phyloP scores from a whole-genome alignment of 2,329 filamentous ascomycete species.

The Colletotrichum tropicale region DNA sequence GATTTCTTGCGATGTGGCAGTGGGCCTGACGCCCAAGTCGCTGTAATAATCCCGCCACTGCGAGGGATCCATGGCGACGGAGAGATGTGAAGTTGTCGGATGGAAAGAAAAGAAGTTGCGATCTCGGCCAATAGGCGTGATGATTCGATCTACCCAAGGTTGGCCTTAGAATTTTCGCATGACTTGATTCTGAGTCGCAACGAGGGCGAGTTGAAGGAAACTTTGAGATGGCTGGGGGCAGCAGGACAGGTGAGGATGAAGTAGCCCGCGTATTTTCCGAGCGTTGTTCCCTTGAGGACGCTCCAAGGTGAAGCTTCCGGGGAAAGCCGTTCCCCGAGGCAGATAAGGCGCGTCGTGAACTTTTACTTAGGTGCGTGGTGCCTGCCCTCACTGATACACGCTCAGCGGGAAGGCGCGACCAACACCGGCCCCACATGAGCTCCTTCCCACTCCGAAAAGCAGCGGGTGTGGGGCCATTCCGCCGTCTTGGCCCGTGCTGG shows the following conservation, averaged over 20 bases:
- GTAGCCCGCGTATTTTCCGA: not conserved
- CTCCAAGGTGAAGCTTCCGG: accelerated
- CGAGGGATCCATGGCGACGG: not conserved
- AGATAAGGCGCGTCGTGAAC: accelerated
- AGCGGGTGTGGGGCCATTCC: not conserved
- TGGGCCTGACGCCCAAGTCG: not conserved
- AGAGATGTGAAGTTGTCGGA: accelerated
- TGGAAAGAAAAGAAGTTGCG: accelerated
- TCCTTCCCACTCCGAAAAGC: not conserved
- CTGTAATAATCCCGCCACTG: not conserved
- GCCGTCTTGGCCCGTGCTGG: not conserved
- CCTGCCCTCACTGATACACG: not conserved
- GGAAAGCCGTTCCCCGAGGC: no score
- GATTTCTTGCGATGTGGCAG: not conserved
- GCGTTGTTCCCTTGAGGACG: not conserved
- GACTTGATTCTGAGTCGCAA: not conserved
- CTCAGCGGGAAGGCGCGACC: not conserved
- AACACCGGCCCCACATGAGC: not conserved
- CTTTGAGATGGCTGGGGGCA: not conserved
- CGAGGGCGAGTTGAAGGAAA: accelerated
- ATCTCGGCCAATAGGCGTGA: not conserved
- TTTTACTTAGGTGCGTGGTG: not conserved
- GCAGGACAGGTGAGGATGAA: not conserved
- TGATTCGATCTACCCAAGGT: no score
- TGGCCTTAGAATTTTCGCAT: no score